Evolutionary conservation across 495 filamentous ascomycete genomes (phyloP), one percentile per base, ranked within the genome.

Genomic region (Parathielavia hyrcaniae): DNA sequence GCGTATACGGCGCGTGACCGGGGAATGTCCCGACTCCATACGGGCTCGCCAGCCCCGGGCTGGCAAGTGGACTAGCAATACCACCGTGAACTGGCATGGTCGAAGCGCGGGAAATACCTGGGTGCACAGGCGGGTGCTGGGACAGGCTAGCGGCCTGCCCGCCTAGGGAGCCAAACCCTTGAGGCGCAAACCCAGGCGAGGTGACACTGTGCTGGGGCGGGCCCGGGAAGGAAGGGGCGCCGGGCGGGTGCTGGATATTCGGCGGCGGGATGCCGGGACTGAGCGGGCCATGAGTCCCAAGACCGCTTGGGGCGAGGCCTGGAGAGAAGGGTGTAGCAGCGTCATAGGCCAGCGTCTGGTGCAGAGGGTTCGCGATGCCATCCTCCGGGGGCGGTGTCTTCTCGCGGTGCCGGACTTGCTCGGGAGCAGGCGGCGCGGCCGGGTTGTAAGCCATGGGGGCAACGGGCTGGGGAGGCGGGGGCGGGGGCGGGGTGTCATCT

Each of bases 371-470:
- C 12, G 86, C 83, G 34, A 74, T 73, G 43, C 75, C 83, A 34
- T 85, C 87, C 64, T 92, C 87, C 14, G 81, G 79, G 8, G 91
- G 91, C 10, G 90, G 90, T 0, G 91, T 96, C 76, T 95, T 93
- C 73, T 96, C 90, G 48, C 91, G 83, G 63, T 91, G 82, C 53
- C 83, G 79, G 63, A 95, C 86, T 14, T 83, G 83, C 66, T 96
- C 91, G 4, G 91, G 88, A 1, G 89, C 89, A 3, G 91, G 77
- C 12, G 91, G 91, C 1, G 91, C 90, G 0, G 91, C 90, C 1
- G 91, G 91, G 70, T 96, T 96, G 63, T 96, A 96, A 2, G 89
- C 82, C 53, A 93, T 88, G n/a, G 79, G 76, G 51, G 81, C 84
- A 47, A 65, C 6, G 2, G 26, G 75, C 50, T 74, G 74, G 19